Base-by-base conservation (phyloP, 202 grass and related monocot species). In the Brachypodium distachyon region DNA sequence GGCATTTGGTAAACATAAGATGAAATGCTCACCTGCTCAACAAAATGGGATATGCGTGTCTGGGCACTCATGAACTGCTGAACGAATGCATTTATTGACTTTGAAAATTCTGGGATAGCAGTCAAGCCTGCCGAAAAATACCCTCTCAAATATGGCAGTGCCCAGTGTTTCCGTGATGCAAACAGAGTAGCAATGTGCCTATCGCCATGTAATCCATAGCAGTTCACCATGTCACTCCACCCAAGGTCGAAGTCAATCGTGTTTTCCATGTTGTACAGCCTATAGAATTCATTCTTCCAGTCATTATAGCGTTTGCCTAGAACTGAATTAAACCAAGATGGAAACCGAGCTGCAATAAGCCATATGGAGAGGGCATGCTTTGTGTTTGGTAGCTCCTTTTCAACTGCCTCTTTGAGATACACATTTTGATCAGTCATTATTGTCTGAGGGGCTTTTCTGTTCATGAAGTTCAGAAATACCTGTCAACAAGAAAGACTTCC, bases 381-480 rank as follows among this genome's bases (percentile, higher is more conserved):
- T 77, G 92, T 85, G 66, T 75, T 73, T 23, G 89, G 87, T 72
- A 92, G 76, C 72, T 87, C 87, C 18, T 84, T 77, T 80, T 77
- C 77, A 81, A 92, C 77, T 51, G 82, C 84, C 77, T 96, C 84
- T 73, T 79, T 88, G 39, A 92, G 79, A 67, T 64, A 83, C 14
- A 77, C 19, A 78, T 84, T 96, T 75, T 96, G 76, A 76, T 88
- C 84, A 12, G 93, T 90, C 62, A 96, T 51, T 77, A 92, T 86
- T 54, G 78, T 90, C 40, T 12, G 67, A 26, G 93, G 89, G 61
- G 84, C 70, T 84, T 84, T 90, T 54, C 87, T 86, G 79, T 88
- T 90, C 84, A 96, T 88, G 68, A 88, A 92, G 55, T 81, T 86
- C 29, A 92, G 84, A 88, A 96, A 96, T 13, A 84, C 90, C 90